These are phyloP conservation scores for Linnemannia hyalina DNA, from an alignment of 192 early-diverging fungal genomes.

Conservation along the genomic window DNA sequence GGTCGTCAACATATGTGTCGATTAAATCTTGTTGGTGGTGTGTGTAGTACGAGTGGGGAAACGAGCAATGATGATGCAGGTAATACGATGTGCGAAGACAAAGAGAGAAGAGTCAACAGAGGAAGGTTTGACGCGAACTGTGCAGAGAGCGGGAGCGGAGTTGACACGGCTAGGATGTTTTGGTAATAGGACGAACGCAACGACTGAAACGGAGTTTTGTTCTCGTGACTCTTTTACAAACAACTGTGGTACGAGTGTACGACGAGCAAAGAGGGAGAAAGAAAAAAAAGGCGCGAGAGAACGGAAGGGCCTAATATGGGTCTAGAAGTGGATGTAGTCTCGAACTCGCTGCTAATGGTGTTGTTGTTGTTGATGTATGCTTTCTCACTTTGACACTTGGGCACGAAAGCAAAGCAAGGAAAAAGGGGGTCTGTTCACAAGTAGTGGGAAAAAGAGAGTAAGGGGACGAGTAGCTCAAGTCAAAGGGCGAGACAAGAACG, in stretches of 20 bases:
- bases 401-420: not conserved
- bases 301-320: constrained; percentile 8
- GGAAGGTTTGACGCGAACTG: constrained; percentile 4
- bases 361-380: too few relatives aligned
- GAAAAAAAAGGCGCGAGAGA: too few relatives aligned
- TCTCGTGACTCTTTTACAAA: constrained; percentile 14
- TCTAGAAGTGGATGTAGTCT: not conserved
- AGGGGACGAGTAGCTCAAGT: not conserved
- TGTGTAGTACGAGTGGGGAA: not conserved
- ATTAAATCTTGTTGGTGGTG: not conserved
- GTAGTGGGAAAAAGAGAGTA: not conserved
- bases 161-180: constrained; percentile 2
- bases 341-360: not conserved
- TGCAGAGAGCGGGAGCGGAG: constrained; percentile 1
- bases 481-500: not conserved
- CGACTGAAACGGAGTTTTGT: constrained; percentile 4
- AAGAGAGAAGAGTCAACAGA: not conserved
- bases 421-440: not conserved
- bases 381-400: not conserved
- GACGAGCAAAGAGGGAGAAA: too few relatives aligned
- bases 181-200: not conserved
- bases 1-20: constrained; percentile 27
- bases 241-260: too few relatives aligned
- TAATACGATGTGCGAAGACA: not conserved
- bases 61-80: not conserved